Conservation (phyloP, 2,329 filamentous ascomycete genomes). For the Aureobasidium sp. region DNA sequence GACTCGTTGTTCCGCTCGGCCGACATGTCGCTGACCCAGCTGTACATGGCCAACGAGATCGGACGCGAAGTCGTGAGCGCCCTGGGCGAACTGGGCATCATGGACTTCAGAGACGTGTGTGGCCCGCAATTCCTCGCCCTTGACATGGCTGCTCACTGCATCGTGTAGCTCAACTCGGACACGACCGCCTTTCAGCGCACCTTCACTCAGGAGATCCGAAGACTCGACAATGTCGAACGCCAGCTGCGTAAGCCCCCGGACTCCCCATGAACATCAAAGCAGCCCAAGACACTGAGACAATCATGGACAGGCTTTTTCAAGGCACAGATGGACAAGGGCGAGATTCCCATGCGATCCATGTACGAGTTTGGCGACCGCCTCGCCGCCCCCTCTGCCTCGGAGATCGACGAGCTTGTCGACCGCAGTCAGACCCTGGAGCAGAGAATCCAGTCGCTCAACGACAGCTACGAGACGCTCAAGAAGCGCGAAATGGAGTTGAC, state of each 20-base stretch:
- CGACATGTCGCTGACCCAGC: slow-evolving; percentile 99
- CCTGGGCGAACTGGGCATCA: slow-evolving; percentile 87
- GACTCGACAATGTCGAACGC: slow-evolving; percentile 95
- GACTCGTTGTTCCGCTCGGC: slow-evolving; percentile 99
- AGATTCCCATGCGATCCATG: slow-evolving; percentile 78
- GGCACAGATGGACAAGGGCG: slow-evolving; percentile 87
- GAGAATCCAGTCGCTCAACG: slow-evolving; percentile 83
- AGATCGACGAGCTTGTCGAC: slow-evolving; percentile 93
- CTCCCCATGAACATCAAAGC: background rate
- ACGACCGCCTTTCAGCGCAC: slow-evolving; percentile 93
- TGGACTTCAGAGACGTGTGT: slow-evolving; percentile 94
- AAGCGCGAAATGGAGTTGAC: slow-evolving; percentile 94
- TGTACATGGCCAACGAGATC: slow-evolving; percentile 98
- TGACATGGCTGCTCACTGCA: background rate
- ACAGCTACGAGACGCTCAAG: slow-evolving; percentile 97
- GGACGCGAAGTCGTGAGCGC: slow-evolving; percentile 95
- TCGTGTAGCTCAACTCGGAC: slow-evolving; percentile 73
- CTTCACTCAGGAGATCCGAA: slow-evolving; percentile 94
- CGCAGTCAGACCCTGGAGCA: slow-evolving; percentile 89
- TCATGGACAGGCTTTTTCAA: slow-evolving; percentile 74
- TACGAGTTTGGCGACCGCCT: slow-evolving; percentile 80
- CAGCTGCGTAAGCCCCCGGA: slow-evolving; percentile 67
- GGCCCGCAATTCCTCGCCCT: background rate
- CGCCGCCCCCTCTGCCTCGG: slow-evolving; percentile 79
- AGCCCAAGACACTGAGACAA: slow-evolving; percentile 9